phyloP scores from a whole-genome alignment of 306 rosid species.

The Neltuma alba region DNA sequence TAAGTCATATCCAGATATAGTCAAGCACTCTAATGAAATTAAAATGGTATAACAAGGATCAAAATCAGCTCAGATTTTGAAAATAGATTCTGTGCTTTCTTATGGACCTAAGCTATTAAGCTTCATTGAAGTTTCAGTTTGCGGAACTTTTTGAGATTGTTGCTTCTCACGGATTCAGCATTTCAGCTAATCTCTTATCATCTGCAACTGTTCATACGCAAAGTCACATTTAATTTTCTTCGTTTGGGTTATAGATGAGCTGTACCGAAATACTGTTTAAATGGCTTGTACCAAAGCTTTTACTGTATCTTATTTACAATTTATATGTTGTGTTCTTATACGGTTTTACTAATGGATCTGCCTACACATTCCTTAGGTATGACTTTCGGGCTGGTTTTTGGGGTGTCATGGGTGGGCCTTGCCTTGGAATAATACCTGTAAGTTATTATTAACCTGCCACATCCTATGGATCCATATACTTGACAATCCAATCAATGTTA shows the following conservation, averaged over 20 bases:
- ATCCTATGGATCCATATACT: neutral
- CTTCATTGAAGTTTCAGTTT: neutral
- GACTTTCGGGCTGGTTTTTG: slow-evolving; percentile 96
- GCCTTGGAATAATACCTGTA: slow-evolving; percentile 97
- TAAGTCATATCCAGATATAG: slow-evolving; percentile 15
- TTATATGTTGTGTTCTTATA: slow-evolving; percentile 3
- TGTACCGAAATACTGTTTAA: neutral
- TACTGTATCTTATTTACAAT: neutral
- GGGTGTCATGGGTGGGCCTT: slow-evolving; percentile 90
- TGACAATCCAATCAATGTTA: neutral
- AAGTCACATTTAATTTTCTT: neutral
- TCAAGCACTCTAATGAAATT: neutral
- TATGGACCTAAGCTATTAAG: neutral
- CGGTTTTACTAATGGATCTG: slow-evolving; percentile 31
- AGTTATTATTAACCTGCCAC: slow-evolving; percentile 45
- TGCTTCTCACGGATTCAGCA: neutral
- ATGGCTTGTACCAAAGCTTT: neutral
- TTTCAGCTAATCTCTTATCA: slow-evolving; percentile 24
- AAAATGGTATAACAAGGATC: neutral
- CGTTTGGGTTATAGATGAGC: neutral
- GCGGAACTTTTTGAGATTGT: neutral
- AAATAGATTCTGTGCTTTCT: neutral
- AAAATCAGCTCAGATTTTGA: neutral
- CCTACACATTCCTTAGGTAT: slow-evolving; percentile 59
- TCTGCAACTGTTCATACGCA: neutral